These are phyloP conservation scores for Triadica sebifera DNA, from an alignment of 345 rosid genomes.

Conservation along the genomic window DNA sequence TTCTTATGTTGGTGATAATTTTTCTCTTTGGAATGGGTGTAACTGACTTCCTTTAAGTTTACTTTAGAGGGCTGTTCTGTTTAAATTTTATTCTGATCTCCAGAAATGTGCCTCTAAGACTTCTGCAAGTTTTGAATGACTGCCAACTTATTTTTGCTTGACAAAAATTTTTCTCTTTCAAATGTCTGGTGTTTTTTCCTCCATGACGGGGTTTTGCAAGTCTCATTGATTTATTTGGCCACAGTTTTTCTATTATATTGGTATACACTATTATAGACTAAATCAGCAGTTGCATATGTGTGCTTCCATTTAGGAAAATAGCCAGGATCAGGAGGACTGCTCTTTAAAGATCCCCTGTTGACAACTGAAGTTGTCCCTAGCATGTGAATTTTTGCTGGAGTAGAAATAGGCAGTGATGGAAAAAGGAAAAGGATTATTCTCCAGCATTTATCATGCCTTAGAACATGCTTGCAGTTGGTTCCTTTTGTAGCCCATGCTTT, in stretches of 20 bases:
- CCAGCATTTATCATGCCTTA: not conserved
- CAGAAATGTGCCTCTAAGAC: not conserved
- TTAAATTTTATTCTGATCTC: not conserved
- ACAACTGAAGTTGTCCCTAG: not conserved
- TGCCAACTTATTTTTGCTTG: not conserved
- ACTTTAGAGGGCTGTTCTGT: not conserved
- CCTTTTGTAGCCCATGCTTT: not conserved
- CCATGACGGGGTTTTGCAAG: not conserved
- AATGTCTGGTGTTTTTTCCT: not conserved
- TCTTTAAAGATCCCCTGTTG: not conserved
- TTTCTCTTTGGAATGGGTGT: not conserved
- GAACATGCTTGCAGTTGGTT: not conserved
- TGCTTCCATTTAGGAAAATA: not conserved
- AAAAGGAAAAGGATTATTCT: not conserved
- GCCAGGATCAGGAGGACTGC: not conserved
- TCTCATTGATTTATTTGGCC: not conserved
- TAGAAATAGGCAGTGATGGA: not conserved
- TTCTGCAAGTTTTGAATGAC: not conserved
- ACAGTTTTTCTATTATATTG: not conserved
- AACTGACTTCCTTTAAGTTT: not conserved
- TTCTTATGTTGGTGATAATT: not conserved
- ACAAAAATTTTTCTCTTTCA: not conserved
- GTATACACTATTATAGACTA: not conserved
- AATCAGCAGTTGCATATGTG: not conserved
- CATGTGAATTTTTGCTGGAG: not conserved